Evolutionary conservation across 495 filamentous ascomycete genomes (phyloP).

Genomic region (Entonaema liquescens): DNA sequence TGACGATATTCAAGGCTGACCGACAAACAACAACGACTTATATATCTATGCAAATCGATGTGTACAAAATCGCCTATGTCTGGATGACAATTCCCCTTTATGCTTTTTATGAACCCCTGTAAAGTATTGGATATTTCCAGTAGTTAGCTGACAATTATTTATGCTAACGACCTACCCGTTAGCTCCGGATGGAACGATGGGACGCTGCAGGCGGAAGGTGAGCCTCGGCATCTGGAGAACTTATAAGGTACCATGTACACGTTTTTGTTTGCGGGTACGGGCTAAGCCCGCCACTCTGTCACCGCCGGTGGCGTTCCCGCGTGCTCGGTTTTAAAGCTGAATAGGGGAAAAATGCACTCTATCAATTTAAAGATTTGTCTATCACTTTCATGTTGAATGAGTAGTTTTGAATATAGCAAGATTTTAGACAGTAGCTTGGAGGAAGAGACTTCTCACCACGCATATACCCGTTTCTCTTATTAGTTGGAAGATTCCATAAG

Average conservation of each 20-base stretch:
- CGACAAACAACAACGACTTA: background rate
- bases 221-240: background rate
- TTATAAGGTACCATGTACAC: background rate
- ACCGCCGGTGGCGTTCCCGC: background rate
- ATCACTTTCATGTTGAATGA: too few species aligned
- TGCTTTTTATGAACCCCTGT: background rate
- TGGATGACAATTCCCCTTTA: background rate
- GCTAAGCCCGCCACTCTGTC: background rate
- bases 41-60: background rate
- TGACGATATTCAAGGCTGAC: background rate
- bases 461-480: background rate
- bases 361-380: too few species aligned
- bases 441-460: background rate
- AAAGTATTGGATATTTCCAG: background rate
- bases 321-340: background rate
- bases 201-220: background rate
- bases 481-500: background rate
- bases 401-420: background rate
- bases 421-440: too few species aligned
- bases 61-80: background rate
- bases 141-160: background rate
- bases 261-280: background rate
- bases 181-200: background rate
- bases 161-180: background rate
- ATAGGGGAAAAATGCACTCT: background rate